Percentiles rank a stretch among this genome's conserved stretches.
phyloP scores from a whole-genome alignment of 805 yeast species.

The Yamadazyma ubonensis region DNA sequence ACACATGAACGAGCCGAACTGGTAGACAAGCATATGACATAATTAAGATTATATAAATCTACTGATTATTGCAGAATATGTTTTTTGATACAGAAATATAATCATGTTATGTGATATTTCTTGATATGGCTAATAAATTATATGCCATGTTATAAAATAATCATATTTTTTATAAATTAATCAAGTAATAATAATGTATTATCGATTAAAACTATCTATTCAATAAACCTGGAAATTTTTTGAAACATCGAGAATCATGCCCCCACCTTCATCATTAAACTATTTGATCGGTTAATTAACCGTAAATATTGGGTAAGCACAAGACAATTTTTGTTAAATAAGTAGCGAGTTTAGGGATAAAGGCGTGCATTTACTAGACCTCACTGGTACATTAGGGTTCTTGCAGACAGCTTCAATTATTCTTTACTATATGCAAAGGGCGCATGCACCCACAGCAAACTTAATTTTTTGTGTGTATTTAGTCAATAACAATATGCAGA shows the following conservation, averaged over 20 bases:
- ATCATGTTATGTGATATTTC: too few relatives aligned
- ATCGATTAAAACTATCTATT: too few relatives aligned
- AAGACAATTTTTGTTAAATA: too few relatives aligned
- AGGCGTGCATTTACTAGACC: background rate
- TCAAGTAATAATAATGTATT: too few relatives aligned
- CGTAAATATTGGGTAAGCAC: background rate
- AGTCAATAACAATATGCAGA: constrained; percentile 2
- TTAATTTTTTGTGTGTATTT: background rate
- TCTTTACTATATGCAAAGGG: background rate
- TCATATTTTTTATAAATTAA: too few relatives aligned
- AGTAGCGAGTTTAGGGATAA: background rate
- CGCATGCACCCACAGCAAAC: constrained; percentile 4
- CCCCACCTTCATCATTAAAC: too few relatives aligned
- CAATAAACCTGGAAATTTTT: too few relatives aligned
- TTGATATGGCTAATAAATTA: too few relatives aligned
- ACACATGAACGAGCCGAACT: background rate
- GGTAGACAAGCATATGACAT: background rate
- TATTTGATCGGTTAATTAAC: background rate
- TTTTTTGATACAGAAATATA: too few relatives aligned
- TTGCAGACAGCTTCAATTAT: constrained; percentile 1
- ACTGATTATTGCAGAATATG: background rate
- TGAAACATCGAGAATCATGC: too few relatives aligned
- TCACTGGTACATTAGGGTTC: background rate
- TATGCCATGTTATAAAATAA: too few relatives aligned
- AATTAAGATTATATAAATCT: background rate